Percentiles rank a stretch among this genome's conserved stretches.
phyloP scores from a whole-genome alignment of 306 rosid species.

The Sophora flavescens region DNA sequence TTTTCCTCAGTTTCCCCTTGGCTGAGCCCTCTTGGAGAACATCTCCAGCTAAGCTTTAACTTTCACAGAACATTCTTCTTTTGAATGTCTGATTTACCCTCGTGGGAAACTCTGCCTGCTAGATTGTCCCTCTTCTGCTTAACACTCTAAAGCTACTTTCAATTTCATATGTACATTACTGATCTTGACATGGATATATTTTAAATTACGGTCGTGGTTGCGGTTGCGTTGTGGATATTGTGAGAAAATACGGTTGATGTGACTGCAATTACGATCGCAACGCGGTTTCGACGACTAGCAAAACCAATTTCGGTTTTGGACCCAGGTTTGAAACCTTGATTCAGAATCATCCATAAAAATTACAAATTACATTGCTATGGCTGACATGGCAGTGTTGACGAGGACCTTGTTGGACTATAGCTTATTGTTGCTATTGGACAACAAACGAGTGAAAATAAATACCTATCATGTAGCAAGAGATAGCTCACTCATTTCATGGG shows the following conservation, averaged over 20 bases:
- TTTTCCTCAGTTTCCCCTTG: slow-evolving; percentile 53
- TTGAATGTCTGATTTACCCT: slow-evolving; percentile 52
- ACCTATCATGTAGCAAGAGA: slow-evolving; percentile 18
- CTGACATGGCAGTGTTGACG: slow-evolving; percentile 28
- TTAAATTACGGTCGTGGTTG: too few relatives aligned
- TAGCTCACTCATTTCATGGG: slow-evolving; percentile 5
- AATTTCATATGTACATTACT: too few relatives aligned
- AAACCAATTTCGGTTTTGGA: too few relatives aligned
- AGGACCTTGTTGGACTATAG: slow-evolving; percentile 44
- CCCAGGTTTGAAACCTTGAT: neutral
- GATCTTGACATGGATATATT: too few relatives aligned
- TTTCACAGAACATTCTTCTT: slow-evolving; percentile 55
- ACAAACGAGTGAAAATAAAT: slow-evolving; percentile 31
- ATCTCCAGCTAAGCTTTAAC: slow-evolving; percentile 58
- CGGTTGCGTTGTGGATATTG: too few relatives aligned
- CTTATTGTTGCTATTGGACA: slow-evolving; percentile 43
- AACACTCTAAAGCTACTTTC: slow-evolving; percentile 15
- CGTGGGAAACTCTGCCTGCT: slow-evolving; percentile 33
- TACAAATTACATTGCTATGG: slow-evolving; percentile 5
- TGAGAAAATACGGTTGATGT: too few relatives aligned
- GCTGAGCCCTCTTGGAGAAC: slow-evolving; percentile 52
- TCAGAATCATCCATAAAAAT: neutral
- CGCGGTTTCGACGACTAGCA: too few relatives aligned
- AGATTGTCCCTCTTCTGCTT: slow-evolving; percentile 26
- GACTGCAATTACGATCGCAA: too few relatives aligned